Evolutionary conservation across 2,329 filamentous ascomycete species (phyloP).

Genomic region (Calonectria montana): DNA sequence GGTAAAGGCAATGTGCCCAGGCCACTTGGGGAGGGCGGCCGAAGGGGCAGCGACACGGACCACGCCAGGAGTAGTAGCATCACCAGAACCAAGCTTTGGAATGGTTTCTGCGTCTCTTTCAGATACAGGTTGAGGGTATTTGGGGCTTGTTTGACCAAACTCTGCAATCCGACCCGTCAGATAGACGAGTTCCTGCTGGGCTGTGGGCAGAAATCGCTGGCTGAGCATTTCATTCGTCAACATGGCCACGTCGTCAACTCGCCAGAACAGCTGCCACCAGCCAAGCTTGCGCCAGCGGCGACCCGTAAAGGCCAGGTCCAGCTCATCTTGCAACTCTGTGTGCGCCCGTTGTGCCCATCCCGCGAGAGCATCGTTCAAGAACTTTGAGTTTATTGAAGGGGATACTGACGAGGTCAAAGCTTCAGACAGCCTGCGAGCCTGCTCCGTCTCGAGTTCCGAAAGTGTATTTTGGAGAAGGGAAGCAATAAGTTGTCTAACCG

Average conservation of each 20-base stretch:
- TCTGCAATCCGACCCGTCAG: slow-evolving; percentile 80
- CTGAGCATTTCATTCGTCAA: slow-evolving; percentile 83
- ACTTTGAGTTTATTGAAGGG: slow-evolving; percentile 50
- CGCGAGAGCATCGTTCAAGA: slow-evolving; percentile 70
- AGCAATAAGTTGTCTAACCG: slow-evolving; percentile 73
- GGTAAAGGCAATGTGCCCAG: slow-evolving; percentile 77
- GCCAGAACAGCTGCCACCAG: slow-evolving; percentile 98
- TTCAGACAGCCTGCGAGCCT: slow-evolving; percentile 52
- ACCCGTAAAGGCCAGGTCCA: slow-evolving; percentile 83
- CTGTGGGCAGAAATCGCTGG: slow-evolving; percentile 79
- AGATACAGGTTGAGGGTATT: slow-evolving; percentile 52
- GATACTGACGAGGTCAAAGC: slow-evolving; percentile 47
- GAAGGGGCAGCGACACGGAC: slow-evolving; percentile 32
- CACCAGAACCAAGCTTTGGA: slow-evolving; percentile 38
- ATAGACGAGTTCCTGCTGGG: slow-evolving; percentile 86
- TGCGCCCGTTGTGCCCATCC: slow-evolving; percentile 85
- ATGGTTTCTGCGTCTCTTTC: slow-evolving; percentile 21
- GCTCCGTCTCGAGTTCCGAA: slow-evolving; percentile 62
- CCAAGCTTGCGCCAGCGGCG: slow-evolving; percentile 81
- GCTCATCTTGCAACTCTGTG: slow-evolving; percentile 81
- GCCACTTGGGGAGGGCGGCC: slow-evolving; percentile 68
- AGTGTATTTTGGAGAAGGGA: slow-evolving; percentile 72
- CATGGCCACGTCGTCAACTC: slow-evolving; percentile 90
- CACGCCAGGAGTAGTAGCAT: slow-evolving; percentile 40
- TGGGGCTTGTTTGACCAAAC: slow-evolving; percentile 44